Evolutionary conservation across 2,329 filamentous ascomycete species (phyloP).

Genomic region (Colletotrichum liriopes): DNA sequence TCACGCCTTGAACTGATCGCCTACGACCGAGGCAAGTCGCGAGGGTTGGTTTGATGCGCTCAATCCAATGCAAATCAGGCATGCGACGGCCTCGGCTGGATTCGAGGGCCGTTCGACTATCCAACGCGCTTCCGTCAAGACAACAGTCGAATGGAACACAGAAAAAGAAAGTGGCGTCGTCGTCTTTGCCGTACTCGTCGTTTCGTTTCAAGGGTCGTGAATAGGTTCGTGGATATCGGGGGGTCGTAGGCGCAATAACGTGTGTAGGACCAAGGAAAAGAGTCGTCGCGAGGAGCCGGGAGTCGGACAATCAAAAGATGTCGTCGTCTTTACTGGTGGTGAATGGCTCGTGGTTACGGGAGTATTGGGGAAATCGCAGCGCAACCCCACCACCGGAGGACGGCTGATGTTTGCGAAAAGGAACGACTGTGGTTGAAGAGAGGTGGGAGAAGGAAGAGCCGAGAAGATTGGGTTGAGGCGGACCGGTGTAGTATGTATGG

Average conservation of each 20-base stretch:
- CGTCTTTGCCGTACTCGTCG: slow-evolving; percentile 29
- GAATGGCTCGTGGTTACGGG: slow-evolving; percentile 32
- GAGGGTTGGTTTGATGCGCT: slow-evolving; percentile 6
- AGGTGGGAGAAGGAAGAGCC: slow-evolving; percentile 40
- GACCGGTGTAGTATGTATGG: slow-evolving; percentile 44
- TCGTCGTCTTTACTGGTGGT: slow-evolving; percentile 28
- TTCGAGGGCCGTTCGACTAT: slow-evolving; percentile 15
- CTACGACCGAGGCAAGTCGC: slow-evolving; percentile 5
- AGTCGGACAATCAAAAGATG: slow-evolving; percentile 13
- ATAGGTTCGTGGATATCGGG: slow-evolving; percentile 31
- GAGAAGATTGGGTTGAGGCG: slow-evolving; percentile 41
- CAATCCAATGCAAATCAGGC: slow-evolving; percentile 10
- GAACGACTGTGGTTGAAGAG: slow-evolving; percentile 42
- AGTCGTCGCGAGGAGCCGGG: slow-evolving; percentile 16
- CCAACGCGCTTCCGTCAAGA: background rate
- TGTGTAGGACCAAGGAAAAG: slow-evolving; percentile 32
- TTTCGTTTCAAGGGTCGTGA: slow-evolving; percentile 29
- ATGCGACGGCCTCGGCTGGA: slow-evolving; percentile 32
- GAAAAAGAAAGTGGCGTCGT: slow-evolving; percentile 18
- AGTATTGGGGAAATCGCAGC: slow-evolving; percentile 36
- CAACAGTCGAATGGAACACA: slow-evolving; percentile 25
- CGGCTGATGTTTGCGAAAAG: slow-evolving; percentile 43
- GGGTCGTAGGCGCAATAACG: slow-evolving; percentile 19
- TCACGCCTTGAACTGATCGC: background rate
- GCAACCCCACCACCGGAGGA: slow-evolving; percentile 42